A percentile compares a stretch with the other conserved stretches of the same genome.
These are phyloP conservation scores for Penicillium sp. DNA, from an alignment of 2,329 filamentous ascomycete species.

Conservation along the genomic window DNA sequence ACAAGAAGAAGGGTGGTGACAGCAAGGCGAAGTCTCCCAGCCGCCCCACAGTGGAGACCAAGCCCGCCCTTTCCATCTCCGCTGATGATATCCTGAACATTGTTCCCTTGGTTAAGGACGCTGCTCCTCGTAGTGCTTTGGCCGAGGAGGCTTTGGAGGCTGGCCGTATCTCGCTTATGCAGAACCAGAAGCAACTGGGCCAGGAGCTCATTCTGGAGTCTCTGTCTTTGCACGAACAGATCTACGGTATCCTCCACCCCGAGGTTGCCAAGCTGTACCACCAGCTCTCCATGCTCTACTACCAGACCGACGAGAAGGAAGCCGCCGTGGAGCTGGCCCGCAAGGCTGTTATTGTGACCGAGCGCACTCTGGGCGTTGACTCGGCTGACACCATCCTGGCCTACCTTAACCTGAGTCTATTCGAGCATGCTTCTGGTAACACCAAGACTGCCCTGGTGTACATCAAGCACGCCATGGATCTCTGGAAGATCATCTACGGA, in stretches of 20 bases:
- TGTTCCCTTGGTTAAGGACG: conserved; percentile 93
- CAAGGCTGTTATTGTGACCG: conserved; percentile 93
- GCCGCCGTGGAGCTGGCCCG: conserved; percentile 90
- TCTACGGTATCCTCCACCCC: conserved; percentile 94
- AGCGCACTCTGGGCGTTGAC: conserved; percentile 89
- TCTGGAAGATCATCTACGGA: conserved; percentile 98
- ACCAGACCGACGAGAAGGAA: conserved; percentile 95
- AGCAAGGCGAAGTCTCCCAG: conserved; percentile 48
- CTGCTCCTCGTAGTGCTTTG: conserved; percentile 79
- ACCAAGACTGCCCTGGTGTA: conserved; percentile 83
- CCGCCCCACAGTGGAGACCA: conserved; percentile 41
- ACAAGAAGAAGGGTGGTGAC: conserved; percentile 53
- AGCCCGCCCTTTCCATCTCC: conserved; percentile 60
- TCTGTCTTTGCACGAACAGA: conserved; percentile 92
- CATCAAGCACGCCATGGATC: conserved; percentile 83
- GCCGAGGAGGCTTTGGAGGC: conserved; percentile 95
- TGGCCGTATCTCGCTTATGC: conserved; percentile 90
- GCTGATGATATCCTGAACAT: conserved; percentile 86
- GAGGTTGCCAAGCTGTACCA: conserved; percentile 96
- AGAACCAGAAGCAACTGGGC: conserved; percentile 90
- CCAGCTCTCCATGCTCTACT: conserved; percentile 91
- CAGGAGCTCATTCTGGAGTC: conserved; percentile 96
- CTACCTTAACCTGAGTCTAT: conserved; percentile 92
- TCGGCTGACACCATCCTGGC: conserved; percentile 89
- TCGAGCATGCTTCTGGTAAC: conserved; percentile 87